A percentile compares a stretch with the other conserved stretches of the same genome.
These are phyloP conservation scores for Ganoderma lingzhi DNA, from an alignment of 1,284 basidiomycete species.

Conservation along the genomic window DNA sequence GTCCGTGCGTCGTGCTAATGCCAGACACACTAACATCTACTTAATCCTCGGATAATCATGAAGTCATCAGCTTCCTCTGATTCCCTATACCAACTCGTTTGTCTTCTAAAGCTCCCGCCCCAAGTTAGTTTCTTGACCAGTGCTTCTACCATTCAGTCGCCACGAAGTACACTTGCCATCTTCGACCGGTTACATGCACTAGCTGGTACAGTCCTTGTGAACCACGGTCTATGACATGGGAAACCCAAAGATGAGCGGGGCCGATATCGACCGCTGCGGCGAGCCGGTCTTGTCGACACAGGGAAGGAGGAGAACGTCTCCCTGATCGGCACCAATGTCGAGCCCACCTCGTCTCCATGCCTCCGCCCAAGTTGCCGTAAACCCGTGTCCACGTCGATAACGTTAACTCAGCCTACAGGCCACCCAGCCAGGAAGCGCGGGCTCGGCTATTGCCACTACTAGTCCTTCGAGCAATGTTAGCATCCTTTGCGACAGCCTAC, in stretches of 20 bases:
- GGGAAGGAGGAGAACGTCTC: not conserved
- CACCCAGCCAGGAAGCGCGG: not conserved
- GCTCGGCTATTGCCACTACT: not conserved
- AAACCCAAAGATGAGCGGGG: not conserved
- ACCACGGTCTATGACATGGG: conserved; percentile 5
- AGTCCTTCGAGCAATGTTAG: not conserved
- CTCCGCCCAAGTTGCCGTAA: not conserved
- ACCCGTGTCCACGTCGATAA: not conserved
- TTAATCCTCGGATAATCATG: conserved; percentile 32
- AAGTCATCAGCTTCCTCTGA: conserved; percentile 25
- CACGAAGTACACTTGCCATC: conserved; percentile 4
- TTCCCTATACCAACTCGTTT: conserved; percentile 15
- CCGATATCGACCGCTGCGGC: not conserved
- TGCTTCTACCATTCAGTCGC: conserved; percentile 25
- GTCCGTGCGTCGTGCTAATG: conserved; percentile 19
- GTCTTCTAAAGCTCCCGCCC: conserved; percentile 15
- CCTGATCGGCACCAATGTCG: conserved; percentile 16
- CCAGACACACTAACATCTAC: not conserved
- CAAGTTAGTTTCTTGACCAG: conserved; percentile 17
- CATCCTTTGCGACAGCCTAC: not conserved
- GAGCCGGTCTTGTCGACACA: not conserved
- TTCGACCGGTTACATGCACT: not conserved
- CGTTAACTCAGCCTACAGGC: not conserved
- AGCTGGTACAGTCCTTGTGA: not conserved
- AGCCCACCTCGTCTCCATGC: not conserved